These are phyloP conservation scores for Crucihimalaya himalaica DNA, from an alignment of 345 rosid species.

Conservation along the genomic window DNA sequence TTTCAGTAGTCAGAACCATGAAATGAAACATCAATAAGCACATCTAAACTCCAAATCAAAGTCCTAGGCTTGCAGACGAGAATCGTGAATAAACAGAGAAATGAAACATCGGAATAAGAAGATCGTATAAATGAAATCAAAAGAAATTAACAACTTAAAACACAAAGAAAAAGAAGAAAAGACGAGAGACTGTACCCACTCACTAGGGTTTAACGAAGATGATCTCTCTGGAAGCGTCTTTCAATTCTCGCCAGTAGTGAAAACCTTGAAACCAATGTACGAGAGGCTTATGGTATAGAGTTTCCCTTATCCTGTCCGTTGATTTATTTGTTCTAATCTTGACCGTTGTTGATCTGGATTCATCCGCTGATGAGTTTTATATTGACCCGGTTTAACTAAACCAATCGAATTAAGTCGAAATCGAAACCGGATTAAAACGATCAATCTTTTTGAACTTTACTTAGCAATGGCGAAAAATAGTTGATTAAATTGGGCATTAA, in stretches of 20 bases:
- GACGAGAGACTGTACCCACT: constrained; percentile 14
- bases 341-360: constrained; percentile 24
- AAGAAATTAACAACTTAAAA: not conserved
- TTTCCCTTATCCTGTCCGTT: constrained; percentile 32
- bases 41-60: not conserved
- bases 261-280: constrained; percentile 13
- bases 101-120: not conserved
- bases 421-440: not conserved
- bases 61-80: not conserved
- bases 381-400: constrained; percentile 11
- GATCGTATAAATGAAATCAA: not conserved
- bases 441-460: constrained; percentile 15
- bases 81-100: constrained; percentile 6
- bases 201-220: constrained; percentile 31
- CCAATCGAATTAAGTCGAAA: not conserved
- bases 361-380: not conserved
- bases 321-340: not conserved
- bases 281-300: constrained; percentile 16
- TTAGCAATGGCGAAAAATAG: constrained; percentile 40
- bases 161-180: not conserved
- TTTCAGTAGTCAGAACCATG: not conserved
- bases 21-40: not conserved
- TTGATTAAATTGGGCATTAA: constrained; percentile 24
- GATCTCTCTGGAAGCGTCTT: constrained; percentile 36
- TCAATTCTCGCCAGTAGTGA: constrained; percentile 38